Base-by-base conservation (phyloP, 192 early-diverging fungal genomes). In the Podila minutissima region DNA sequence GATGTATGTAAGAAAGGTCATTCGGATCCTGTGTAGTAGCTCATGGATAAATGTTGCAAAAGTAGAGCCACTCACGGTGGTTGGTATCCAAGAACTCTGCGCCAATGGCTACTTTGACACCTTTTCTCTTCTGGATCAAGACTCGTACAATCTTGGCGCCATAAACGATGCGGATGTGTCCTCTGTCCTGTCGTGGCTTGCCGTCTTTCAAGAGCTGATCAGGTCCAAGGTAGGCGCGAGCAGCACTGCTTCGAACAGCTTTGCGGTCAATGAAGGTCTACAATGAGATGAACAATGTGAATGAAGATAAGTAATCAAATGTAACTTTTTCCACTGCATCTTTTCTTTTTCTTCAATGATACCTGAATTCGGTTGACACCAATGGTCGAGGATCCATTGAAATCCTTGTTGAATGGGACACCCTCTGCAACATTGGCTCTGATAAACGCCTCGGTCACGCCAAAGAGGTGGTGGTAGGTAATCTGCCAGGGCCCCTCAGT, bases 31-130 rank as follows among this genome's bases (percentile, higher is more conserved):
- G 22, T 26, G 26, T 5, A 3, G 22, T 11, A 2, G 2, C 10
- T 53, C 49, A 29, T 11, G 15, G 41, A 12, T 46, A 11, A 46
- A 3, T 28, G 5, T 8, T 26, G 64, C 26, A 13, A 13, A 50
- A 33, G 10, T 0, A 10, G 5, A 37, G 10, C 10, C 35, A 67
- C 60, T 64, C 37, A 72, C 77, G 55, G 20, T 68, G 70, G 32
- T 73, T 73, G 7, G 51, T 7, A 50, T 81, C 77, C 66, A 81
- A 12, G 67, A 73, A 81, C 57, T 81, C 76, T 12, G 70, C 76
- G 0, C 76, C 76, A 11, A 72, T 59, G 7, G 77, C 77, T 10
- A 81, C 62, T 49, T 73, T 81, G 37, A 50, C 63, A 4, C 77
- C 71, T 8, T 33, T 33, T 31, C 70, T 59, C 53, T 55, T 62